These are phyloP conservation scores for Diaporthe amygdali DNA, from an alignment of 2,329 filamentous ascomycete species.

Conservation along the genomic window DNA sequence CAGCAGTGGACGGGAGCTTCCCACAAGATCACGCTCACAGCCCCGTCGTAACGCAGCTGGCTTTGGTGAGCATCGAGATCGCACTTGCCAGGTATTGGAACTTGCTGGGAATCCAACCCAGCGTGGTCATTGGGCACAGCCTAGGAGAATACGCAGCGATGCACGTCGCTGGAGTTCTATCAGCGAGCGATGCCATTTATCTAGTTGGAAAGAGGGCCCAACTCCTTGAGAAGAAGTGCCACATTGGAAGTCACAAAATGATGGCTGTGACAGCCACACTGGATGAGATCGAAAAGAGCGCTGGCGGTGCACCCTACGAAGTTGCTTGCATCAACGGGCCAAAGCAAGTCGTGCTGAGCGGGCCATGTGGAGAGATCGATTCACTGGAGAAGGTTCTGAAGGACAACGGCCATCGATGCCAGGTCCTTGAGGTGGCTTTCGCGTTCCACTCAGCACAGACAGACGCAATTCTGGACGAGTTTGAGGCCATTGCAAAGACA, in stretches of 20 bases:
- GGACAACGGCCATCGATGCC: conserved; percentile 35
- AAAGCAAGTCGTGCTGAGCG: conserved; percentile 65
- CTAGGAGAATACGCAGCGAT: conserved; percentile 73
- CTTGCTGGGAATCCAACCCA: conserved; percentile 50
- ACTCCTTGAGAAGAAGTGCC: conserved; percentile 61
- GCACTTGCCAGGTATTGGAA: conserved; percentile 48
- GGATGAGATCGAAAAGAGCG: conserved; percentile 32
- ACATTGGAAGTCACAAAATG: conserved; percentile 40
- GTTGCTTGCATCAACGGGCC: conserved; percentile 69
- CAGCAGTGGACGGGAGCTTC: conserved; percentile 47
- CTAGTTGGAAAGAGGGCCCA: conserved; percentile 65
- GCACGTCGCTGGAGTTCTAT: conserved; percentile 68
- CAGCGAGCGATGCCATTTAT: conserved; percentile 63
- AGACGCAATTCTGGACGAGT: conserved; percentile 49
- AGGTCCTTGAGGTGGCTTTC: conserved; percentile 40
- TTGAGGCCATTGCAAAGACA: conserved; percentile 45
- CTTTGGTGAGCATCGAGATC: conserved; percentile 44
- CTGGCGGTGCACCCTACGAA: conserved; percentile 37
- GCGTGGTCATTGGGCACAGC: conserved; percentile 58
- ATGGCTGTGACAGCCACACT: conserved; percentile 36
- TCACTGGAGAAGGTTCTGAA: neutral
- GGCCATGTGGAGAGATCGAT: conserved; percentile 53
- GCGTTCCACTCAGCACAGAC: conserved; percentile 44
- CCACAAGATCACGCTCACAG: conserved; percentile 22
- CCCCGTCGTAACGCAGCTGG: conserved; percentile 41